Base-by-base conservation (phyloP, 2,329 filamentous ascomycete genomes). In the Xylaria hypoxylon region DNA sequence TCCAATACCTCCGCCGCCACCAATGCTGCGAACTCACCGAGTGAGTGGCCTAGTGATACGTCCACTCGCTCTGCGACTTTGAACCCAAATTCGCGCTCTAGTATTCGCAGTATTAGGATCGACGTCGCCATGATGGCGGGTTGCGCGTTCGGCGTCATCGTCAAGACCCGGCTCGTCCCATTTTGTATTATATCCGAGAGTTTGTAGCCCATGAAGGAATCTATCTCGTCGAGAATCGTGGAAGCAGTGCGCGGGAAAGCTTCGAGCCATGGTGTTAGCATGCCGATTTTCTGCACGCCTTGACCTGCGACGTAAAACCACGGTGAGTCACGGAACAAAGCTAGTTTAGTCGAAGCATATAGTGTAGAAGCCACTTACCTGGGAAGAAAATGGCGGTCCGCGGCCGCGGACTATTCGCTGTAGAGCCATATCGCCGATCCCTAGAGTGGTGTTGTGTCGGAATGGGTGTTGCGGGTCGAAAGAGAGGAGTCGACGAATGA, bases 71-170 rank as follows among this genome's bases (percentile, higher is more conserved):
- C 87, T 8, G 83, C 80, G 6, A 90, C 86, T 64, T 87, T 84
- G 80, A 97, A 97, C 45, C 86, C 89, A 76, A 95, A 97, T 71
- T 97, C 92, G 68, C 87, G 83, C 81, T 97, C 93, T 69, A 98
- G 85, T 67, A 97, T 89, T 62, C 92, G 90, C 61, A 97, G 85
- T 75, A 97, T 96, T 65, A 97, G 86, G 76, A 97, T 90, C 31
- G 93, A 96, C 3, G 93, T 96, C 15, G 94, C 93, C 93, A 98
- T 97, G 79, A 97, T 97, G 73, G 95, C 94, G 1, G 95, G 95
- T 79, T 98, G 95, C 3, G 95, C 92, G 77, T 97, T 94, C 70
- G 92, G 88, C 4, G 95, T 97, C 64, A 88, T 87, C 45, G 92
- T 96, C 62, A 98, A 87, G 58, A 85, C 81, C 62, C 88, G 89